Evolutionary conservation across 2,329 filamentous ascomycete genomes (phyloP).

Genomic region (Penicillium sp.): DNA sequence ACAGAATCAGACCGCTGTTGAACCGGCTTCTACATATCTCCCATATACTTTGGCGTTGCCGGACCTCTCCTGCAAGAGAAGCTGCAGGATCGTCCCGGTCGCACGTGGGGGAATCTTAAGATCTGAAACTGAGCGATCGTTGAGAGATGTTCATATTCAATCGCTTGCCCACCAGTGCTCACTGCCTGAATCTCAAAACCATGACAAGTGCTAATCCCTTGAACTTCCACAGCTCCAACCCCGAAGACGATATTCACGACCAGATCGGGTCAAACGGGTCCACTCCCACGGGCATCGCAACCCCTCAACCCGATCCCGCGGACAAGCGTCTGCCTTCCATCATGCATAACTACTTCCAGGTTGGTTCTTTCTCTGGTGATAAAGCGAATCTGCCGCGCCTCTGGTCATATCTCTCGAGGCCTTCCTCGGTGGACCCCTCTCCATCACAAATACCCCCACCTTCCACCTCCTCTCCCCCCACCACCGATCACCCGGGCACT

Average conservation of each 20-base stretch:
- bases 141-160: not conserved
- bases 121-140: not conserved
- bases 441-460: conserved; percentile 18
- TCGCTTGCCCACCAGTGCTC: not conserved
- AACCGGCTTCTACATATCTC: not conserved
- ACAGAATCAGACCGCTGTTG: not conserved
- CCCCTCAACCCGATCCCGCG: conserved; percentile 86
- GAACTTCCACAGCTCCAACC: conserved; percentile 28
- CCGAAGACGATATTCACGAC: conserved; percentile 47
- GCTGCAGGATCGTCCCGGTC: conserved; percentile 8
- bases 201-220: conserved; percentile 28
- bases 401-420: conserved; percentile 39
- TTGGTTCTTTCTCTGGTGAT: conserved; percentile 86
- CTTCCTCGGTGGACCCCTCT: conserved; percentile 14
- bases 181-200: not conserved
- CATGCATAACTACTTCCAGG: conserved; percentile 97
- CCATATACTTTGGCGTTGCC: conserved; percentile 1
- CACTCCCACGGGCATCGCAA: conserved; percentile 87
- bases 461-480: conserved; percentile 4
- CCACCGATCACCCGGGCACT: conserved; percentile 18
- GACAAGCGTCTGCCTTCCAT: conserved; percentile 96
- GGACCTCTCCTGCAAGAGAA: conserved; percentile 11
- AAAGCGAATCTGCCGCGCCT: conserved; percentile 53
- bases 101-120: conserved; percentile 3
- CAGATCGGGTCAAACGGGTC: conserved; percentile 71